phyloP scores from a whole-genome alignment of 1,284 basidiomycete species.

The Thelephora terrestris region DNA sequence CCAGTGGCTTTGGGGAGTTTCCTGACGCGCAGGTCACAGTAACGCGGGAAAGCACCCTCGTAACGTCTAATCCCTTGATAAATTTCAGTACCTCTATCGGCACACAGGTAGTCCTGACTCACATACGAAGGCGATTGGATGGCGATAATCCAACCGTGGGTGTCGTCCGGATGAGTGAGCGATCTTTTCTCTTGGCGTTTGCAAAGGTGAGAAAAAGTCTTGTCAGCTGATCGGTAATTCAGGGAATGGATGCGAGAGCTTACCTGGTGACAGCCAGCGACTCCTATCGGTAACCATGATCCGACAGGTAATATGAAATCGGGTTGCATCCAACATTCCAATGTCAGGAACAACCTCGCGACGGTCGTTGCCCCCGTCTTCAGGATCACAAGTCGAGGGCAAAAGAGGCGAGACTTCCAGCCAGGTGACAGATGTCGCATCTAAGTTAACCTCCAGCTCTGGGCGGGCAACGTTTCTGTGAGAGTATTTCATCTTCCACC shows the following conservation, averaged over 20 bases:
- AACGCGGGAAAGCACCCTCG: conserved; percentile 40
- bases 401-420: conserved; percentile 5
- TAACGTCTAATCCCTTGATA: conserved; percentile 40
- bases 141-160: conserved; percentile 64
- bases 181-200: conserved; percentile 31
- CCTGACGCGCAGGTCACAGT: conserved; percentile 37
- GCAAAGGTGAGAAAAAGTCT: conserved; percentile 3
- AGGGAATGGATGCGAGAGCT: conserved; percentile 10
- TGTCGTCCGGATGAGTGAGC: conserved; percentile 27
- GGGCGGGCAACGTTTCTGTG: conserved; percentile 35
- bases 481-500: conserved; percentile 32
- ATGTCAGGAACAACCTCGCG: background rate
- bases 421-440: conserved; percentile 7
- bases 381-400: background rate
- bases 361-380: conserved; percentile 1
- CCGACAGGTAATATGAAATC: conserved; percentile 61
- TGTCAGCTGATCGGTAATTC: conserved; percentile 3
- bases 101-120: conserved; percentile 18
- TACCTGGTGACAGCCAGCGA: conserved; percentile 48
- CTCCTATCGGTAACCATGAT: conserved; percentile 55
- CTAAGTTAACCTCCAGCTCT: conserved; percentile 21
- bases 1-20: conserved; percentile 25
- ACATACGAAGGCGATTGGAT: conserved; percentile 66
- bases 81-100: conserved; percentile 1
- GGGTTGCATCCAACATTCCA: conserved; percentile 24